A percentile compares a stretch with the other conserved stretches of the same genome.
These are phyloP conservation scores for Hymenoscyphus albidus DNA, from an alignment of 2,329 filamentous ascomycete species.

Conservation along the genomic window DNA sequence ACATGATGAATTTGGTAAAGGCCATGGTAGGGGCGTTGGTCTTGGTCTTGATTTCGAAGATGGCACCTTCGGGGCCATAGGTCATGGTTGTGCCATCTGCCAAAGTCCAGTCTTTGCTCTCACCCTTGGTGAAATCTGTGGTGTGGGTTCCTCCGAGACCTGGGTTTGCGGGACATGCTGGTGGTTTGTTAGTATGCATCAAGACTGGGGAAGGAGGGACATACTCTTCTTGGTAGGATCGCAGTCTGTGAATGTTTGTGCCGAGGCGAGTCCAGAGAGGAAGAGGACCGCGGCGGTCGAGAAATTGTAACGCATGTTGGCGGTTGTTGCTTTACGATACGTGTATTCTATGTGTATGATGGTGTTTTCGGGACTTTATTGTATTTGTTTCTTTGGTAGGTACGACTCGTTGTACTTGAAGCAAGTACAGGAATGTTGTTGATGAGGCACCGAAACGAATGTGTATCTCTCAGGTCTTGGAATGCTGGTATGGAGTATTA, in stretches of 20 bases:
- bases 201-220: slow-evolving; percentile 11
- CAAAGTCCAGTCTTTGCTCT: slow-evolving; percentile 51
- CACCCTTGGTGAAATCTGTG: slow-evolving; percentile 43
- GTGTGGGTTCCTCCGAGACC: slow-evolving; percentile 39
- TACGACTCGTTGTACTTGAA: neutral
- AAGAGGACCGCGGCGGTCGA: slow-evolving; percentile 23
- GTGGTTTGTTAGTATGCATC: slow-evolving; percentile 20
- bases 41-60: slow-evolving; percentile 46
- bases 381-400: neutral
- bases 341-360: neutral
- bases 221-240: slow-evolving; percentile 40
- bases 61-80: slow-evolving; percentile 42
- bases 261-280: slow-evolving; percentile 29
- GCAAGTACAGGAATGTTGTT: neutral
- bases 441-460: slow-evolving; percentile 10
- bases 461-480: neutral
- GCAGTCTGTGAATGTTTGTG: slow-evolving; percentile 44
- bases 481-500: neutral
- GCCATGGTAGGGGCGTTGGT: slow-evolving; percentile 46
- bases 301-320: slow-evolving; percentile 26
- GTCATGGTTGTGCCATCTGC: slow-evolving; percentile 44
- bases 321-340: neutral
- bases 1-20: slow-evolving; percentile 49
- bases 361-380: neutral
- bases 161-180: slow-evolving; percentile 41